Base-by-base conservation (phyloP, 495 filamentous ascomycete genomes). In the Daldinia caldariorum region DNA sequence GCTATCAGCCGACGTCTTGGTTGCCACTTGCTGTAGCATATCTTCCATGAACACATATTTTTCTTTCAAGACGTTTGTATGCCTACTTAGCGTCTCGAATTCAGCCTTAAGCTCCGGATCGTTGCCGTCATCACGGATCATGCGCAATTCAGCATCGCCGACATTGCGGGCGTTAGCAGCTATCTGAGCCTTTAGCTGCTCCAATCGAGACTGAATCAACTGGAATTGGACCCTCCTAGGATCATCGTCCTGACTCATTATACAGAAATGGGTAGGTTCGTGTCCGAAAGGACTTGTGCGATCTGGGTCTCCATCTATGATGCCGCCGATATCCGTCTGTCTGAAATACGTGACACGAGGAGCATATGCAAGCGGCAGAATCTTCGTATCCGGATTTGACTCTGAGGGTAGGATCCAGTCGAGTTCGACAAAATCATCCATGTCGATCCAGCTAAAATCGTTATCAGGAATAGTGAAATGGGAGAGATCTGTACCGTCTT, bases 381-480 rank as follows among this genome's bases (percentile, higher is more conserved):
- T 97, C 73, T 92, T 92, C 1, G 94, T 97, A 61, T 95, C 90
- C 20, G 96, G 95, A 66, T 97, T 94, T 29, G 91, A 90, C 72
- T 95, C 91, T 29, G 91, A 92, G 0, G 95, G 94, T 16, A 97
- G 81, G 63, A 97, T 92, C 94, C 94, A 97, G 76, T 97, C 95
- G 9, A 98, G 83, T 77, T 99, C 95, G 29, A 98, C 93, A 80
- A 98, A 98, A 76, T 99, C 95, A 79, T 99, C 95, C 94, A 98
- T 97, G 76, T 99, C 95, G 73, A 98, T 91, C 95, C 95, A 99
- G 58, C 88, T 90, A 70, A 92, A 87, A 77, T 99, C 95, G 39
- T 94, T 92, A 74, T 99, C 95, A 0, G 94, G 93, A 62, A 99
- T 97, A 0, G 89, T 93, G 76, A 98, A 98, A 32, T 91, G 88